Conservation (phyloP, 768 basidiomycete genomes). For the Tulasnella calospora region DNA sequence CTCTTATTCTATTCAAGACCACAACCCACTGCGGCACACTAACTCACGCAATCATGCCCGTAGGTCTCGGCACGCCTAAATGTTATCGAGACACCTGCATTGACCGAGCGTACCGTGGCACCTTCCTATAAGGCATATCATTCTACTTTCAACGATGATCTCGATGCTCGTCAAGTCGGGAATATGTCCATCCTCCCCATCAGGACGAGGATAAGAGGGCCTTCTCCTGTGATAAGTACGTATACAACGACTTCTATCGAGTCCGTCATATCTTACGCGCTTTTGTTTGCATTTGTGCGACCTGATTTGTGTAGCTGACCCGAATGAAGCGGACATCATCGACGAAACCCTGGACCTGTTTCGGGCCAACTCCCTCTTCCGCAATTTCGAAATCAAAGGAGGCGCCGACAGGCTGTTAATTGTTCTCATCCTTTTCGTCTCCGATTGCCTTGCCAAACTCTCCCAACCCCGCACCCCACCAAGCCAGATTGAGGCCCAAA, state of each 20-base stretch:
- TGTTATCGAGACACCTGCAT: not conserved
- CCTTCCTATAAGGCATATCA: conserved; percentile 74
- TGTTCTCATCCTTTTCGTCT: conserved; percentile 94
- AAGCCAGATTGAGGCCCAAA: conserved; percentile 77
- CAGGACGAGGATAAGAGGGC: conserved; percentile 85
- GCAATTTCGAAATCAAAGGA: conserved; percentile 99
- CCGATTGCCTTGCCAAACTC: conserved; percentile 92
- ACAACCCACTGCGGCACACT: not conserved
- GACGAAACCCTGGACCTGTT: conserved; percentile 96
- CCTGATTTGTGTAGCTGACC: conserved; percentile 54
- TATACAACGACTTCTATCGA: conserved; percentile 26
- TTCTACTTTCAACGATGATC: conserved; percentile 82
- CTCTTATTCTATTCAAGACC: not conserved
- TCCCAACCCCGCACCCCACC: conserved; percentile 63
- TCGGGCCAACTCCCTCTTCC: conserved; percentile 97
- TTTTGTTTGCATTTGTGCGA: not conserved
- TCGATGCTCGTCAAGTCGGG: conserved; percentile 76
- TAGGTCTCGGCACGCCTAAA: not conserved
- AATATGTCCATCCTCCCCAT: conserved; percentile 89
- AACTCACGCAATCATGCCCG: conserved; percentile 1
- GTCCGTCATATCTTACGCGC: not conserved
- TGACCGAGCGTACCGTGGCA: not conserved
- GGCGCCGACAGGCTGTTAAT: conserved; percentile 94
- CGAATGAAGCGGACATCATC: conserved; percentile 76
- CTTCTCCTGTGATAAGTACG: conserved; percentile 63